Percentiles rank a stretch among this genome's conserved stretches.
phyloP scores from a whole-genome alignment of 2,329 filamentous ascomycete species.

The Trichoderma simmonsii region DNA sequence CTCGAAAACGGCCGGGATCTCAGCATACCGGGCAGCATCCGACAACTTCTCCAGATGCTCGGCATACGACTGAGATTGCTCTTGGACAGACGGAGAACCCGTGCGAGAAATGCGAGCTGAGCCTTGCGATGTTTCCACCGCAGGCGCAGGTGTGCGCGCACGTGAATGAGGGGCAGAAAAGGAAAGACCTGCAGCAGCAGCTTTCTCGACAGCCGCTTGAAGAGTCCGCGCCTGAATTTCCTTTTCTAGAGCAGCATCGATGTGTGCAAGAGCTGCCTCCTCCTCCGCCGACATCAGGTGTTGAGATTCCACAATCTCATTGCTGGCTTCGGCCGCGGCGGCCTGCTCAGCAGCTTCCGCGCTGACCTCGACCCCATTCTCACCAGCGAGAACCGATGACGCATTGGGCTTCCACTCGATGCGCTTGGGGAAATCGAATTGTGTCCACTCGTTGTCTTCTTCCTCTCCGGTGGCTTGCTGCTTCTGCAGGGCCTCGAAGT shows the following conservation, averaged over 20 bases:
- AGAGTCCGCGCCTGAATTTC: conserved; percentile 62
- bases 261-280: conserved; percentile 68
- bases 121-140: conserved; percentile 39
- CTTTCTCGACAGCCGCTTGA: conserved; percentile 44
- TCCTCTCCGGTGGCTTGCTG: conserved; percentile 60
- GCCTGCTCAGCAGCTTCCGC: conserved; percentile 25
- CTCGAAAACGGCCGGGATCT: conserved; percentile 90
- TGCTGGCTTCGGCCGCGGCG: conserved; percentile 32
- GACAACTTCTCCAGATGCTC: conserved; percentile 75
- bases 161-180: conserved; percentile 41
- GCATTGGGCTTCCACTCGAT: conserved; percentile 80
- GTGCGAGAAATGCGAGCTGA: conserved; percentile 47
- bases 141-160: conserved; percentile 33
- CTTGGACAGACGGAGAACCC: conserved; percentile 55
- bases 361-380: conserved; percentile 42
- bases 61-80: conserved; percentile 69
- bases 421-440: conserved; percentile 83
- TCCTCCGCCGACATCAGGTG: conserved; percentile 45
- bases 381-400: conserved; percentile 56
- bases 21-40: conserved; percentile 69
- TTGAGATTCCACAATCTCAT: conserved; percentile 38
- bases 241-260: conserved; percentile 78
- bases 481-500: conserved; percentile 86
- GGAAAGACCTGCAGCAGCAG: conserved; percentile 36
- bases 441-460: conserved; percentile 79